Conservation (phyloP, 345 rosid genomes). For the Streptanthus diversifolius region DNA sequence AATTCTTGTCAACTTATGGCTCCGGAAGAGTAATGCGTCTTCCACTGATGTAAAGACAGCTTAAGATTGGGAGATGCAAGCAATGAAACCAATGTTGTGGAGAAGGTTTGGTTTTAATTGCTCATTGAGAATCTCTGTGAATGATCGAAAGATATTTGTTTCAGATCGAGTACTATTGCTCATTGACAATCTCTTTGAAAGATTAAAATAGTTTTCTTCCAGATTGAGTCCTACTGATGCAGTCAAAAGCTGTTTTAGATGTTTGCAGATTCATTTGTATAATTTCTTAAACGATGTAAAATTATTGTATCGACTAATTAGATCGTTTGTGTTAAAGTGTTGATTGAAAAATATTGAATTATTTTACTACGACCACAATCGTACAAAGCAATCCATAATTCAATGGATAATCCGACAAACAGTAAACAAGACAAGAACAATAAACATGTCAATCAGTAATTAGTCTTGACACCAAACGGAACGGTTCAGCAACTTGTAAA, state of each 20-base stretch:
- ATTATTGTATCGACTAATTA: not conserved
- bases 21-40: not conserved
- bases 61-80: not conserved
- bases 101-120: not conserved
- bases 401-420: not conserved
- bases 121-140: not conserved
- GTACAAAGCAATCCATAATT: not conserved
- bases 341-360: not conserved
- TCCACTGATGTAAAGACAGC: conserved; percentile 18
- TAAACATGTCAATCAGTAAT: no score
- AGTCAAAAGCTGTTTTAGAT: not conserved
- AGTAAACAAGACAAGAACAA: no score
- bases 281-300: not conserved
- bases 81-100: not conserved
- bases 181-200: not conserved
- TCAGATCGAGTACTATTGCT: not conserved
- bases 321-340: not conserved
- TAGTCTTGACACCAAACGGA: no score
- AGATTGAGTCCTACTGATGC: not conserved
- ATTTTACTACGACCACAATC: not conserved
- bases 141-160: not conserved
- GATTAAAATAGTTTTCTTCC: not conserved
- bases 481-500: no score
- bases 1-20: conserved; percentile 31
- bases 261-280: conserved; percentile 11